Conservation (phyloP, 495 filamentous ascomycete species). For the Aspergillus sclerotiicarbonarius region DNA sequence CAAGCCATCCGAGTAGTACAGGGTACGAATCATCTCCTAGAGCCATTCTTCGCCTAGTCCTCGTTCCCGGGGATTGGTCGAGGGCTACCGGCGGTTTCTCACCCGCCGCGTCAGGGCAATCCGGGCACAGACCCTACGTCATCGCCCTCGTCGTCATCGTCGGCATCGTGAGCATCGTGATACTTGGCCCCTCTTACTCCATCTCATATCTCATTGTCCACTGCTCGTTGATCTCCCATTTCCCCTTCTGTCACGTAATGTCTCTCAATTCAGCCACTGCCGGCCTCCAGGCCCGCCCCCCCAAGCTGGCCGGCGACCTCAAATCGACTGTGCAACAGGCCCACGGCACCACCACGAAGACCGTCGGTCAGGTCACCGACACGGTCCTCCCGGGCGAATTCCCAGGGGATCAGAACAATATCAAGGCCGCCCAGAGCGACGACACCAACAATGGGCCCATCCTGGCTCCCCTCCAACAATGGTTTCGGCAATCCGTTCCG, state of each 20-base stretch:
- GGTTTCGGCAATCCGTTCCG: constrained; percentile 24
- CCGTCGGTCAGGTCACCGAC: constrained; percentile 24
- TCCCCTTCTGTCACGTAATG: constrained; percentile 16
- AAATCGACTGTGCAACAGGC: constrained; percentile 21
- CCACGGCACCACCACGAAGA: constrained; percentile 17
- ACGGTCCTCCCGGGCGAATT: constrained; percentile 31
- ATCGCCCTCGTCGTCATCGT: background rate
- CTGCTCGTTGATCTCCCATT: background rate
- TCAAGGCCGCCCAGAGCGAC: constrained; percentile 9
- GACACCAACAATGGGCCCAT: constrained; percentile 22
- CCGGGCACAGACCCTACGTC: background rate
- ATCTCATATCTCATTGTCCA: no score
- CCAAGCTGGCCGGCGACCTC: constrained; percentile 18
- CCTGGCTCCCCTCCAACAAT: constrained; percentile 11
- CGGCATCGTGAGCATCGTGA: no score
- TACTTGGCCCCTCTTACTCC: no score
- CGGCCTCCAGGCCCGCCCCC: constrained; percentile 15
- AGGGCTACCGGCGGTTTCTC: no score
- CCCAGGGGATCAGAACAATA: constrained; percentile 27
- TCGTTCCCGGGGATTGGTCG: no score
- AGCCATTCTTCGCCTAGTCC: no score
- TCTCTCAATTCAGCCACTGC: constrained; percentile 21
- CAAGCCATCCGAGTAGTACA: no score
- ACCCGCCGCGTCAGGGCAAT: background rate
- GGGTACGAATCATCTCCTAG: no score